Percentiles rank a stretch among this genome's conserved stretches.
These are phyloP conservation scores for Orbilia javanica DNA, from an alignment of 2,329 filamentous ascomycete genomes.

Conservation along the genomic window DNA sequence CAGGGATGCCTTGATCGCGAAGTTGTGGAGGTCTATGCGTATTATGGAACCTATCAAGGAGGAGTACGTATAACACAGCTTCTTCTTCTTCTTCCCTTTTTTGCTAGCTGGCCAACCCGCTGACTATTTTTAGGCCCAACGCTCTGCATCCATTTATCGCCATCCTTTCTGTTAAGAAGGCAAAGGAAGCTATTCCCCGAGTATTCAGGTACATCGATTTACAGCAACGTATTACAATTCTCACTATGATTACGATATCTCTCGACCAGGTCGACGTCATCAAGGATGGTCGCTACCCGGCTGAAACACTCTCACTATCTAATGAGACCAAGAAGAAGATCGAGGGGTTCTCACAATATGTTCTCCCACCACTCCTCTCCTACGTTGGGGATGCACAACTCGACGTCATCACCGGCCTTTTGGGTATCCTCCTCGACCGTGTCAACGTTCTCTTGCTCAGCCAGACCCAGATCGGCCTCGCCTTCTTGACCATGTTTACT, in stretches of 20 bases:
- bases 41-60: conserved; percentile 87
- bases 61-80: conserved; percentile 30
- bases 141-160: conserved; percentile 91
- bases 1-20: conserved; percentile 78
- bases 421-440: conserved; percentile 84
- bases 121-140: conserved; percentile 72
- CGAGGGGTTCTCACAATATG: conserved; percentile 86
- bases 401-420: conserved; percentile 88
- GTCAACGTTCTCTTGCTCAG: conserved; percentile 87
- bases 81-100: background rate
- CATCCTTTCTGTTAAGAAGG: conserved; percentile 92
- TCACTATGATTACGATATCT: conserved; percentile 95
- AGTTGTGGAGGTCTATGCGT: conserved; percentile 87
- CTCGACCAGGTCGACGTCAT: conserved; percentile 93
- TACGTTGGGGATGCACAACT: conserved; percentile 92
- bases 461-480: conserved; percentile 87
- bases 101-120: too few species aligned
- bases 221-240: conserved; percentile 91
- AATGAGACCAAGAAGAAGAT: conserved; percentile 87
- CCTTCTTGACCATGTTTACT: conserved; percentile 91
- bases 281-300: conserved; percentile 79
- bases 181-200: conserved; percentile 93
- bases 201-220: conserved; percentile 94
- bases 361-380: conserved; percentile 89
- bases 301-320: conserved; percentile 79